phyloP scores from a whole-genome alignment of 805 yeast genomes.

The Wickerhamiella parazyma region DNA sequence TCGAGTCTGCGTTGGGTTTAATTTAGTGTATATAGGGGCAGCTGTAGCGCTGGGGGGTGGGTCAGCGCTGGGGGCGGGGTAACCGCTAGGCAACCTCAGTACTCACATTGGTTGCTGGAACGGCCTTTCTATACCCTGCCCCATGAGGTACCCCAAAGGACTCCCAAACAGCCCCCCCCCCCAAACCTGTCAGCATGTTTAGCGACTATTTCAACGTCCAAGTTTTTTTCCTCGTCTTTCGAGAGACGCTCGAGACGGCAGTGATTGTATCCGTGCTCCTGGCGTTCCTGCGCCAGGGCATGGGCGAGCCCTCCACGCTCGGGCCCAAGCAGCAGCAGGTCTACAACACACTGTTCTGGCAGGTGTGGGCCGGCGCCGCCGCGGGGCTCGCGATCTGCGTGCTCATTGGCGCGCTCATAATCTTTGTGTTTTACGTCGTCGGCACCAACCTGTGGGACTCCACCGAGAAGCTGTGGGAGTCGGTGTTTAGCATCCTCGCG shows the following conservation, averaged over 20 bases:
- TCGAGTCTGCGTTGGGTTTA: not conserved
- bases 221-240: slow-evolving; percentile 78
- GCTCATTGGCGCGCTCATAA: slow-evolving; percentile 57
- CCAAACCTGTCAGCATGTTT: slow-evolving; percentile 9
- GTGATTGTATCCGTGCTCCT: slow-evolving; percentile 73
- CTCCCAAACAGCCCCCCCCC: not conserved
- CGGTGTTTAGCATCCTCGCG: slow-evolving; percentile 63
- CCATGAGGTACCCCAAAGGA: too few species aligned
- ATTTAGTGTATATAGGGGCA: not conserved
- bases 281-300: slow-evolving; percentile 74
- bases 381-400: slow-evolving; percentile 58
- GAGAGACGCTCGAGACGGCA: slow-evolving; percentile 83
- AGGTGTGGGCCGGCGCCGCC: slow-evolving; percentile 73
- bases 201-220: slow-evolving; percentile 42
- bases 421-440: slow-evolving; percentile 54
- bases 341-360: slow-evolving; percentile 41
- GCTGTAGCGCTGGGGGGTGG: too few species aligned
- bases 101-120: too few species aligned
- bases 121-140: too few species aligned
- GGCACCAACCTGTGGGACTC: slow-evolving; percentile 80
- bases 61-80: too few species aligned
- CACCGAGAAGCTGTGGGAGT: slow-evolving; percentile 86
- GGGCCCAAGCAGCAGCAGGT: slow-evolving; percentile 13
- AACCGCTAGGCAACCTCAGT: too few species aligned
- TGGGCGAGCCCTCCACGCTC: slow-evolving; percentile 31